These are phyloP conservation scores for Citrus inodora DNA, from an alignment of 345 rosid species.

Conservation along the genomic window DNA sequence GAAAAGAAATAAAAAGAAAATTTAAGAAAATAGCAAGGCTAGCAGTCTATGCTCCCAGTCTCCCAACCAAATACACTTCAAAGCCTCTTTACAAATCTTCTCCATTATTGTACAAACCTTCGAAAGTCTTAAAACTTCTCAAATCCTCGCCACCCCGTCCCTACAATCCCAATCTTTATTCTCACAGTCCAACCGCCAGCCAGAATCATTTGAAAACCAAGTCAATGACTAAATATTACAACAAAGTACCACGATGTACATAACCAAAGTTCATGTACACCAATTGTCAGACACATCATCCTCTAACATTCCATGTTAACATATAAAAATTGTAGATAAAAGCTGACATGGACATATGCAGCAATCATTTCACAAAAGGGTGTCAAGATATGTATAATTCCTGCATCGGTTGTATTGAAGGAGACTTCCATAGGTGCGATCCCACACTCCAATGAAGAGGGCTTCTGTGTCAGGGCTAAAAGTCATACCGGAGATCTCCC, in stretches of 20 bases:
- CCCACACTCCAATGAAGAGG: slow-evolving; percentile 58
- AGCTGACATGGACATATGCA: slow-evolving; percentile 1
- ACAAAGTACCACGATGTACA: slow-evolving; percentile 8
- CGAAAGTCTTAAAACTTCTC: neutral
- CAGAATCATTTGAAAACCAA: too few relatives aligned
- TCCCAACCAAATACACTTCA: slow-evolving; percentile 8
- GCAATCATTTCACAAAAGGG: slow-evolving; percentile 30
- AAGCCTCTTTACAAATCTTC: neutral
- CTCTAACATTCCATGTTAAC: neutral
- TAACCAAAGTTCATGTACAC: slow-evolving; percentile 13
- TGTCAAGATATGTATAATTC: slow-evolving; percentile 43
- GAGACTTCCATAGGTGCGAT: slow-evolving; percentile 65
- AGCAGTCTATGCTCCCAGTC: neutral
- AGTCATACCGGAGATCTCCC: slow-evolving; percentile 61
- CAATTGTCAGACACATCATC: slow-evolving; percentile 7
- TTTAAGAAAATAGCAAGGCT: too few relatives aligned
- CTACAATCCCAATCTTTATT: neutral
- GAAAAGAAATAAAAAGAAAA: too few relatives aligned
- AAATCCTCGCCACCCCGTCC: neutral
- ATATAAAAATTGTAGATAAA: slow-evolving; percentile 1
- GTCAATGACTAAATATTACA: neutral
- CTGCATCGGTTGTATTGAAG: slow-evolving; percentile 54
- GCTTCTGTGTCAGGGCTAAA: slow-evolving; percentile 62
- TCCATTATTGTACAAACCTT: slow-evolving; percentile 11
- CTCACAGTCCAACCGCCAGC: neutral